These are phyloP conservation scores for Imleria badia DNA, from an alignment of 768 basidiomycete genomes.

Conservation along the genomic window DNA sequence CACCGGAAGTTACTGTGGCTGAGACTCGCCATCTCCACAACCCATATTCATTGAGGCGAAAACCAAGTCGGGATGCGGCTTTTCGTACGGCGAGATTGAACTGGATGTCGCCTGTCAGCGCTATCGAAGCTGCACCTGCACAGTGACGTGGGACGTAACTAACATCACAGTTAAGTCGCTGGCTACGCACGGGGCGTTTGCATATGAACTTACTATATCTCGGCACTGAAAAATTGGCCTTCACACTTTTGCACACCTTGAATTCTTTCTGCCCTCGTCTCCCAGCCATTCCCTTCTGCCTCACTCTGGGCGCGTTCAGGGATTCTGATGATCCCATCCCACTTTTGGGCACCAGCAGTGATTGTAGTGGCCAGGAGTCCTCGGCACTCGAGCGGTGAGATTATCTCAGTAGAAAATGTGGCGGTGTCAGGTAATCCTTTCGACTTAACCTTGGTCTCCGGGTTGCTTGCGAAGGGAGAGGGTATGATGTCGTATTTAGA, in stretches of 20 bases:
- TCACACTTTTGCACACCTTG: conserved; percentile 22
- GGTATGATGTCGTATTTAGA: conserved; percentile 13
- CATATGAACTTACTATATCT: conserved; percentile 29
- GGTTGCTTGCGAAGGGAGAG: conserved; percentile 14
- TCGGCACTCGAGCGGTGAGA: conserved; percentile 42
- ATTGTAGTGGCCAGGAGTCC: conserved; percentile 46
- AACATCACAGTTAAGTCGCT: neutral
- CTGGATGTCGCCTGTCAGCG: conserved; percentile 54
- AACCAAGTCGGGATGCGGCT: conserved; percentile 43
- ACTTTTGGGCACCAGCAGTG: conserved; percentile 34
- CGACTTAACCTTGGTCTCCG: conserved; percentile 8
- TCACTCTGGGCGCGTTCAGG: conserved; percentile 34
- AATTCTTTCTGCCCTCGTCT: conserved; percentile 24
- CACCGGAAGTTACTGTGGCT: neutral
- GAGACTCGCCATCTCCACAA: conserved; percentile 55
- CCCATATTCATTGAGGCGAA: conserved; percentile 61
- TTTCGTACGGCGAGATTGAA: conserved; percentile 44
- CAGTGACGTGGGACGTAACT: conserved; percentile 25
- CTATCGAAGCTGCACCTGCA: conserved; percentile 51
- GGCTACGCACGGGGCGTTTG: neutral
- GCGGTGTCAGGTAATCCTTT: conserved; percentile 10
- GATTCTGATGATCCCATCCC: conserved; percentile 53
- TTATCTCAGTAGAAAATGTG: conserved; percentile 37
- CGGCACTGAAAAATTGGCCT: conserved; percentile 41
- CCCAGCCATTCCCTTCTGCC: conserved; percentile 26